phyloP scores from a whole-genome alignment of 1,139 yeast genomes.

The Geotrichum armillariae region DNA sequence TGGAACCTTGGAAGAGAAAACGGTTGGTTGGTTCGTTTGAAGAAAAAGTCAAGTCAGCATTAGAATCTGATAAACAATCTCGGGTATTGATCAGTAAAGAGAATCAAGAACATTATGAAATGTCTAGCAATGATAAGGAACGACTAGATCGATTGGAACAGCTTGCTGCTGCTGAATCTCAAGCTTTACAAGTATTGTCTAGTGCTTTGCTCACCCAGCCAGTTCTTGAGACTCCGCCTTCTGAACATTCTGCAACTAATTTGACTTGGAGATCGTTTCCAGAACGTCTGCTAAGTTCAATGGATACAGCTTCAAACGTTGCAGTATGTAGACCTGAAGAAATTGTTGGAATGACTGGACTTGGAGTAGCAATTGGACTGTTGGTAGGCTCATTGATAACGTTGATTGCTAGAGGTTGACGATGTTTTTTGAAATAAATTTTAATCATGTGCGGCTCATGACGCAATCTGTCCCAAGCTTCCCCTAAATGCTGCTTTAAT shows the following conservation, averaged over 20 bases:
- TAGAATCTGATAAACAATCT: constrained; percentile 15
- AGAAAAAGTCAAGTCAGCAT: constrained; percentile 56
- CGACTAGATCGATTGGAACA: constrained; percentile 17
- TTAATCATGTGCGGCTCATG: neutral
- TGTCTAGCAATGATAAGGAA: constrained; percentile 7
- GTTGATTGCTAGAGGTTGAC: constrained; percentile 14
- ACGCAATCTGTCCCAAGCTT: no score
- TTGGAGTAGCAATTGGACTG: constrained; percentile 21
- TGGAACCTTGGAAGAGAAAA: constrained; percentile 93
- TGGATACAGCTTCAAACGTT: constrained; percentile 8
- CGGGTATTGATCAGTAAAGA: neutral
- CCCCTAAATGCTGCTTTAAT: no score
- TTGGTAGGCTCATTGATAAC: constrained; percentile 21
- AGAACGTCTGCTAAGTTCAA: constrained; percentile 19
- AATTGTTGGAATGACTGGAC: constrained; percentile 20
- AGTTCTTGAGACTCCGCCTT: neutral
- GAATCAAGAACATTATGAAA: neutral
- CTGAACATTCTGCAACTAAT: constrained; percentile 1
- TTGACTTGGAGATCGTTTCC: constrained; percentile 18
- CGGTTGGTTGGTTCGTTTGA: constrained; percentile 83
- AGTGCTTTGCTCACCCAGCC: constrained; percentile 16
- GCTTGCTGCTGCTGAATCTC: constrained; percentile 18
- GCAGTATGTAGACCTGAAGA: constrained; percentile 19
- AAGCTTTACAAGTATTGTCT: constrained; percentile 21
- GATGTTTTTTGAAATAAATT: neutral